These are phyloP conservation scores for Candida saitoana DNA, from an alignment of 805 yeast species.

Conservation along the genomic window DNA sequence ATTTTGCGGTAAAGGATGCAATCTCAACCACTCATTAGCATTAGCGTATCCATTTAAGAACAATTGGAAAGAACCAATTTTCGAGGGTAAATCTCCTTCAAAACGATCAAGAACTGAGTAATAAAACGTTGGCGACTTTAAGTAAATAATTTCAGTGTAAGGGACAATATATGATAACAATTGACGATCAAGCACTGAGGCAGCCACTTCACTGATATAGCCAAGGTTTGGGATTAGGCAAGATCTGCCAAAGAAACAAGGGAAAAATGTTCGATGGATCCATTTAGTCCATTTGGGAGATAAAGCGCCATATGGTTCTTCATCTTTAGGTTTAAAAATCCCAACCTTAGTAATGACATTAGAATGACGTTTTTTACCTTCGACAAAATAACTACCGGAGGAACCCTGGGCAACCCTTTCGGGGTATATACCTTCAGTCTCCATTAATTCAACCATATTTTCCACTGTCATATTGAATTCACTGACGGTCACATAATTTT, in stretches of 20 bases:
- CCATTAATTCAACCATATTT: constrained; percentile 46
- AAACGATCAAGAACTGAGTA: constrained; percentile 45
- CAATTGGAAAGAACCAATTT: constrained; percentile 65
- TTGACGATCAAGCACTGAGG: constrained; percentile 60
- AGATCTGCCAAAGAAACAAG: constrained; percentile 72
- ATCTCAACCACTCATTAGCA: constrained; percentile 56
- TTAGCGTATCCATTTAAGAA: constrained; percentile 56
- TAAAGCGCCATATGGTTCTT: constrained; percentile 75
- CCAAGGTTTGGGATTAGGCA: constrained; percentile 72
- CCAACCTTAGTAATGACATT: constrained; percentile 37
- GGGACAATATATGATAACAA: constrained; percentile 61
- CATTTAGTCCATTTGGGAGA: constrained; percentile 80
- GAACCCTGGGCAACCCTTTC: constrained; percentile 59
- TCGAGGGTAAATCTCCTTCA: constrained; percentile 32
- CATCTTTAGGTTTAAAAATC: constrained; percentile 75
- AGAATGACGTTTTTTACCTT: constrained; percentile 16
- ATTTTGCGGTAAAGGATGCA: constrained; percentile 51
- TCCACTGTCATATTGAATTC: constrained; percentile 40
- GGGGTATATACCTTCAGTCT: constrained; percentile 41
- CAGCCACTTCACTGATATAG: constrained; percentile 69
- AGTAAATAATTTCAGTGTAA: constrained; percentile 52
- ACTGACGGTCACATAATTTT: constrained; percentile 14
- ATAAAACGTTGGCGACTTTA: constrained; percentile 49
- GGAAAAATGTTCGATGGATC: constrained; percentile 70
- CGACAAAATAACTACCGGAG: constrained; percentile 66